These are phyloP conservation scores for Aaosphaeria pasadenensis DNA, from an alignment of 2,329 filamentous ascomycete genomes.

Conservation along the genomic window DNA sequence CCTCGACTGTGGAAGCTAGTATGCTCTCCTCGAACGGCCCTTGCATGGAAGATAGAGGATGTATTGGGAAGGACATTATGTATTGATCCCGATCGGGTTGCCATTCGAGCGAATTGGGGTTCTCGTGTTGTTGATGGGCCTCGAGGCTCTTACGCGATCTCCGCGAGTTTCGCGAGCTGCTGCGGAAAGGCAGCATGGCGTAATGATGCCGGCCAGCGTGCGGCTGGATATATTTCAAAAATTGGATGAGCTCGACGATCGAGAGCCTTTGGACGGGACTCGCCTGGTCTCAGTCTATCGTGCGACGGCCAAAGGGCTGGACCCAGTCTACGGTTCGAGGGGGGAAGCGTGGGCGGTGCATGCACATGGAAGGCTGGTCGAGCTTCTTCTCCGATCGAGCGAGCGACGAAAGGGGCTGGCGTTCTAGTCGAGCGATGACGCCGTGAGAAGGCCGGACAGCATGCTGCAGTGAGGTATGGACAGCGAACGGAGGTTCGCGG, in stretches of 20 bases:
- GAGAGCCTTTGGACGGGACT: too few species aligned
- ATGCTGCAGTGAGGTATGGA: too few species aligned
- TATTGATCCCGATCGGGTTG: constrained; percentile 28
- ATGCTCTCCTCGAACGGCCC: constrained; percentile 81
- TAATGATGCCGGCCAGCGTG: too few species aligned
- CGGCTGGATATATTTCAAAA: too few species aligned
- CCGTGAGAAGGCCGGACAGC: too few species aligned
- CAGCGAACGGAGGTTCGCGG: too few species aligned
- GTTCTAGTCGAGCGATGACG: too few species aligned
- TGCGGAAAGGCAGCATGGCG: constrained; percentile 17
- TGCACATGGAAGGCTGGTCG: constrained; percentile 16
- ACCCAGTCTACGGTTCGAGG: constrained; percentile 15
- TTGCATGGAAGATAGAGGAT: constrained; percentile 76
- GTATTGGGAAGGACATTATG: constrained; percentile 49
- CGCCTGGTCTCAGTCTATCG: background rate
- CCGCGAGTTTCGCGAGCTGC: constrained; percentile 10
- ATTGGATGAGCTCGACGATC: too few species aligned
- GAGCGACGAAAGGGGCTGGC: background rate
- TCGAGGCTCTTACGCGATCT: constrained; percentile 9
- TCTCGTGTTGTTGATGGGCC: constrained; percentile 7
- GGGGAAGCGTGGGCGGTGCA: constrained; percentile 21
- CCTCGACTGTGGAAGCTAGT: constrained; percentile 59
- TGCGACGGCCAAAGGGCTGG: constrained; percentile 19
- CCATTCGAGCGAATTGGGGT: constrained; percentile 27
- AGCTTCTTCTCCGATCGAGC: background rate